Percentiles rank a stretch among this genome's conserved stretches.
Evolutionary conservation across 768 basidiomycete genomes (phyloP).

Genomic region (Hortiboletus flavorubellus): DNA sequence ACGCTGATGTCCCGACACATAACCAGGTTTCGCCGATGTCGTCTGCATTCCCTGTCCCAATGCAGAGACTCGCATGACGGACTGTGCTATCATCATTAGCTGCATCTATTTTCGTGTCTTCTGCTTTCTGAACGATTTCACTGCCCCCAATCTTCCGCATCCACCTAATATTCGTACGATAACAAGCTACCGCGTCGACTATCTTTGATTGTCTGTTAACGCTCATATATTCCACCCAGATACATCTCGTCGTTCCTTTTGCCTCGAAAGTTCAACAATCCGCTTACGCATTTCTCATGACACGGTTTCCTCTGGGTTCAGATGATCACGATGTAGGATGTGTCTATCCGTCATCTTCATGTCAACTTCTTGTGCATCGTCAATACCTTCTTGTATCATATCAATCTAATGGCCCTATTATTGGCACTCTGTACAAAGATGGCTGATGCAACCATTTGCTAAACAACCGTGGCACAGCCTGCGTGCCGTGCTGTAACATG

Average conservation of each 20-base stretch:
- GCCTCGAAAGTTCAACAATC: slow-evolving; percentile 9
- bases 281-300: slow-evolving; percentile 17
- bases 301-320: slow-evolving; percentile 13
- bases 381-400: slow-evolving; percentile 24
- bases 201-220: slow-evolving; percentile 28
- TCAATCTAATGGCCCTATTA: slow-evolving; percentile 13
- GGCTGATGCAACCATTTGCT: neutral
- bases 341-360: slow-evolving; percentile 14
- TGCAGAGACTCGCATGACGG: slow-evolving; percentile 22
- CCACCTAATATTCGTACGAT: slow-evolving; percentile 22
- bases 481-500: neutral
- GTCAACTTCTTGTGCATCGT: slow-evolving; percentile 17
- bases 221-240: slow-evolving; percentile 24
- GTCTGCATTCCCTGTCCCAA: slow-evolving; percentile 63
- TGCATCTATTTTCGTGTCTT: slow-evolving; percentile 23
- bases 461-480: neutral
- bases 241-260: slow-evolving; percentile 11
- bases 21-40: slow-evolving; percentile 73
- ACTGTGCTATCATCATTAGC: slow-evolving; percentile 8
- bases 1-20: slow-evolving; percentile 42
- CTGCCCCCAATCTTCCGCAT: slow-evolving; percentile 17
- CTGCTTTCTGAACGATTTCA: slow-evolving; percentile 17
- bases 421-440: neutral
- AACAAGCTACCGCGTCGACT: slow-evolving; percentile 18
- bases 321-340: slow-evolving; percentile 9